Evolutionary conservation across 768 basidiomycete genomes (phyloP).

Genomic region (Cystofilobasidium ferigula): DNA sequence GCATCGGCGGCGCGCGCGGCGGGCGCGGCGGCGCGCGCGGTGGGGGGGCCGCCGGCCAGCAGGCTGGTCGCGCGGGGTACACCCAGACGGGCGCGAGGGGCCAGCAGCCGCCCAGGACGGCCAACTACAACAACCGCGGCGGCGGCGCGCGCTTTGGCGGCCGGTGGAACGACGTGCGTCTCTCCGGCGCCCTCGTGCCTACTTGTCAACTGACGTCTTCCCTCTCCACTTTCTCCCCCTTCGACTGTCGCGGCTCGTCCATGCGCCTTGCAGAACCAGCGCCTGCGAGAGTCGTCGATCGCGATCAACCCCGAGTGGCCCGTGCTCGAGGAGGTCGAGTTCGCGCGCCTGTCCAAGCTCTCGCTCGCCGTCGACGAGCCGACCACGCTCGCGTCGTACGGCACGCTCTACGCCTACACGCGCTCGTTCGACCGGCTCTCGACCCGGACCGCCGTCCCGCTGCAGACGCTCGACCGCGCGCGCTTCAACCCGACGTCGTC

Average conservation of each 20-base stretch:
- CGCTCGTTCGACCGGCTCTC: constrained; percentile 90
- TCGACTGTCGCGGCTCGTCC: neutral
- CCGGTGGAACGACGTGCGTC: constrained; percentile 5
- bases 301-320: constrained; percentile 83
- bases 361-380: constrained; percentile 87
- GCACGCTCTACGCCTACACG: constrained; percentile 83
- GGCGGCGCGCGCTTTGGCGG: neutral
- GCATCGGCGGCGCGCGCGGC: constrained; percentile 19
- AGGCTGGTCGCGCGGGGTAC: constrained; percentile 13
- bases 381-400: constrained; percentile 83
- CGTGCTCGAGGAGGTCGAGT: constrained; percentile 96
- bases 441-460: constrained; percentile 78
- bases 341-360: constrained; percentile 79
- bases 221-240: neutral
- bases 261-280: constrained; percentile 33
- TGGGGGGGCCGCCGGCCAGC: constrained; percentile 39
- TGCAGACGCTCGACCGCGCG: constrained; percentile 86
- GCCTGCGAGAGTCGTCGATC: constrained; percentile 83
- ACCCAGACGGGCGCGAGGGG: constrained; percentile 28
- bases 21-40: constrained; percentile 39
- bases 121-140: constrained; percentile 67
- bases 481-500: constrained; percentile 96
- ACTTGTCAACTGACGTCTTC: neutral
- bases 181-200: neutral
- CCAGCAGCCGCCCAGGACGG: constrained; percentile 28